Percentiles rank a stretch among this genome's conserved stretches.
Evolutionary conservation across 2,329 filamentous ascomycete species (phyloP).

Genomic region (Microthyrium microscopicum): DNA sequence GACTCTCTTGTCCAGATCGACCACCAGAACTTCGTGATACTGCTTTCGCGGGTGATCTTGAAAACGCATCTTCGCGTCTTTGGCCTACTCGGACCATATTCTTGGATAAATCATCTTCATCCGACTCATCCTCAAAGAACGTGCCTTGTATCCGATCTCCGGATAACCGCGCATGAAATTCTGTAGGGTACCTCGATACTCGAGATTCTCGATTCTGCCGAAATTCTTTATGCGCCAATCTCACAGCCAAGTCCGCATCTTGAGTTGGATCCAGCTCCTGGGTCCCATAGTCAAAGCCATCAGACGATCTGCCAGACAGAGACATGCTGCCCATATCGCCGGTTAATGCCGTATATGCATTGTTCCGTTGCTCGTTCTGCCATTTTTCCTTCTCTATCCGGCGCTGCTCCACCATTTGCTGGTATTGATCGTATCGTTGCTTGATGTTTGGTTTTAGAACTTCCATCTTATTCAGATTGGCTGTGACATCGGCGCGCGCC

Average conservation of each 20-base stretch:
- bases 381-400: conserved; percentile 15
- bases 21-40: not conserved
- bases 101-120: conserved; percentile 12
- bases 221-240: conserved; percentile 6
- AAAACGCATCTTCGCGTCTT: conserved; percentile 4
- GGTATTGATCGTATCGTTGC: conserved; percentile 51
- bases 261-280: conserved; percentile 4
- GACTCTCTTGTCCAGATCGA: not conserved
- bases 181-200: conserved; percentile 2
- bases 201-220: conserved; percentile 3
- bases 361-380: conserved; percentile 12
- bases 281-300: not conserved
- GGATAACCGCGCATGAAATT: conserved; percentile 11
- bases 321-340: conserved; percentile 8
- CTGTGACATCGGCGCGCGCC: conserved; percentile 44
- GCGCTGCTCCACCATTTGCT: conserved; percentile 30
- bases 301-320: conserved; percentile 5
- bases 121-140: conserved; percentile 22
- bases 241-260: conserved; percentile 4
- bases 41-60: conserved; percentile 6
- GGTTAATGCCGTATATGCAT: conserved; percentile 9
- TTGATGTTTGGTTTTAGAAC: conserved; percentile 63
- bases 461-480: conserved; percentile 57
- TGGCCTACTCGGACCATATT: conserved; percentile 3
- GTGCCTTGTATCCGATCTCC: not conserved